Base-by-base conservation (phyloP, 1,284 basidiomycete genomes). In the Thecaphora frezii region DNA sequence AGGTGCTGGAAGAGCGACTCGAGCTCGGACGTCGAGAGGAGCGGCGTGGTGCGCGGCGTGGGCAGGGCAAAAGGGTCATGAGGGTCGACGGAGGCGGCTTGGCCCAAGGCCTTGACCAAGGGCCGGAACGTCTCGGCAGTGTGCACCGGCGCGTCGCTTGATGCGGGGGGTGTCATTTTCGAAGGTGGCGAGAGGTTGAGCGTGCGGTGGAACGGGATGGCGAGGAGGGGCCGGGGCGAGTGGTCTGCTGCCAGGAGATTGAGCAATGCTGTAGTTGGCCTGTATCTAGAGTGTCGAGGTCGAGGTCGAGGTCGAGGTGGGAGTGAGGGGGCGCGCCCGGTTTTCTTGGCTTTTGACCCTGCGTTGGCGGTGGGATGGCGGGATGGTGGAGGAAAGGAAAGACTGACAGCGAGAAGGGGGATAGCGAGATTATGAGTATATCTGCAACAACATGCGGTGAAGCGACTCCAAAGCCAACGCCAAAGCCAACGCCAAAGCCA, bases 41-140 rank as follows among this genome's bases (percentile, higher is more conserved):
- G 51, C 0, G 66, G 62, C 1, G 62, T 63, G n/a, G 64, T 10
- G 22, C 28, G n/a, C n/a, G n/a, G n/a, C n/a, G n/a, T n/a, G n/a
- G n/a, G n/a, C n/a, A n/a, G n/a, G n/a, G n/a, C n/a, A n/a, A n/a
- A n/a, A n/a, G 43, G 42, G 51, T 21, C 13, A n/a, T 7, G 8
- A 7, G 14, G 23, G 44, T 59, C 50, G 33, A 58, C 53, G 3
- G 49, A 51, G 14, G 58, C 53, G 12, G 62, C 62, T 36, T 55
- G 51, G 3, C 56, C 43, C 45, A 74, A 58, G n/a, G 61, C 57
- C 52, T 73, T 75, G 46, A 75, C 60, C n/a, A 75, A 46, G 10
- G 73, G 71, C 22, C 66, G 54, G 48, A 75, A 73, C 25, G 71
- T 71, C 44, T 73, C 73, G 18, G 53, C 51, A 3, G 68, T 74